Conservation (phyloP, 306 rosid genomes). For the Trifolium subterraneum region DNA sequence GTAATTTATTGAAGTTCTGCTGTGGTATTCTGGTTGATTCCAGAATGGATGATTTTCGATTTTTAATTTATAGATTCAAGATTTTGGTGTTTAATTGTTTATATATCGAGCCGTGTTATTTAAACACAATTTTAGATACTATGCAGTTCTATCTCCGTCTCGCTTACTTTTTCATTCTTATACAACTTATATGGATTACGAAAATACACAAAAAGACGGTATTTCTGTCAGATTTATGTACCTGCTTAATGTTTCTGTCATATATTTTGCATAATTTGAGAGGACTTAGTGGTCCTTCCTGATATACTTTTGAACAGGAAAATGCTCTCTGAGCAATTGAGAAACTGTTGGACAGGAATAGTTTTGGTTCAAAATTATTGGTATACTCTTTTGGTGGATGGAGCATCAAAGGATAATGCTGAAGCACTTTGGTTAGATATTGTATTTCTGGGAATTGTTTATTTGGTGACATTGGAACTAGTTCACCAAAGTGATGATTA, state of each 20-base stretch:
- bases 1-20: slow-evolving; percentile 48
- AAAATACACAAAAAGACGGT: too few species aligned
- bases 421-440: slow-evolving; percentile 32
- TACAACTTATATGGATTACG: not conserved
- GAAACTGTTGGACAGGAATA: slow-evolving; percentile 30
- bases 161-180: not conserved
- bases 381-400: slow-evolving; percentile 35
- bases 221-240: not conserved
- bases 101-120: not conserved
- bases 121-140: not conserved
- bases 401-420: slow-evolving; percentile 49
- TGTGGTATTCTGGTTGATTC: slow-evolving; percentile 48
- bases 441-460: slow-evolving; percentile 33
- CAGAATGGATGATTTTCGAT: slow-evolving; percentile 49
- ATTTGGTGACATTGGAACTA: slow-evolving; percentile 36
- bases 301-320: slow-evolving; percentile 4
- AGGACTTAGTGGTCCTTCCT: slow-evolving; percentile 11
- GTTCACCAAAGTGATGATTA: slow-evolving; percentile 38
- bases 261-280: slow-evolving; percentile 31
- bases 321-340: slow-evolving; percentile 5
- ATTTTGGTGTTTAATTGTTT: slow-evolving; percentile 39
- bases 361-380: slow-evolving; percentile 9
- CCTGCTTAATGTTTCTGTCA: not conserved
- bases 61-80: slow-evolving; percentile 41
- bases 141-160: not conserved